phyloP scores from a whole-genome alignment of 345 rosid genomes.

The Bretschneidera sinensis region DNA sequence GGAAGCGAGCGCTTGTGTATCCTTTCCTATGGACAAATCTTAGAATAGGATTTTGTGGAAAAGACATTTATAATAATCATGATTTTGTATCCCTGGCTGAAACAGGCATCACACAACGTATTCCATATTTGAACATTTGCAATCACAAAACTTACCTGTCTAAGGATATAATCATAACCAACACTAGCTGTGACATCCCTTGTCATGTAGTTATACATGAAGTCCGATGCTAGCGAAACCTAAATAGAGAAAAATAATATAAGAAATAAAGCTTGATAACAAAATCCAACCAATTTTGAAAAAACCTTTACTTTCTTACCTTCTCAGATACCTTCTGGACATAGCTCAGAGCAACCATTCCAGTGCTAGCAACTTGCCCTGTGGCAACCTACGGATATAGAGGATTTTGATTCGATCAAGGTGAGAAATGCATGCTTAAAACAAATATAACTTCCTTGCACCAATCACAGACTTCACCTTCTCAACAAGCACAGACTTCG shows the following conservation, averaged over 20 bases:
- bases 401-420: conserved; percentile 5
- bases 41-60: background rate
- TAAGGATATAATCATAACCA: conserved; percentile 90
- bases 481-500: background rate
- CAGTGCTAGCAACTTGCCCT: conserved; percentile 95
- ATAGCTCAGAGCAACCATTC: conserved; percentile 74
- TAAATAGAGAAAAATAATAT: conserved; percentile 19
- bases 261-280: conserved; percentile 1
- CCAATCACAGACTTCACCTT: too few species aligned
- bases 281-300: background rate
- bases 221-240: conserved; percentile 90
- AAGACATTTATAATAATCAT: too few species aligned
- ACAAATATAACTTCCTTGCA: background rate
- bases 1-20: background rate
- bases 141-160: conserved; percentile 61
- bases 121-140: too few species aligned
- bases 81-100: too few species aligned
- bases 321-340: conserved; percentile 96
- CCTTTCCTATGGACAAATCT: background rate
- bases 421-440: background rate
- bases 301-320: conserved; percentile 34
- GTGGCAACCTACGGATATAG: conserved; percentile 65
- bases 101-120: too few species aligned
- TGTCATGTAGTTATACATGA: conserved; percentile 86
- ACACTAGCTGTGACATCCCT: conserved; percentile 83